These are phyloP conservation scores for Didymella glomerata DNA, from an alignment of 2,329 filamentous ascomycete species.

Conservation along the genomic window DNA sequence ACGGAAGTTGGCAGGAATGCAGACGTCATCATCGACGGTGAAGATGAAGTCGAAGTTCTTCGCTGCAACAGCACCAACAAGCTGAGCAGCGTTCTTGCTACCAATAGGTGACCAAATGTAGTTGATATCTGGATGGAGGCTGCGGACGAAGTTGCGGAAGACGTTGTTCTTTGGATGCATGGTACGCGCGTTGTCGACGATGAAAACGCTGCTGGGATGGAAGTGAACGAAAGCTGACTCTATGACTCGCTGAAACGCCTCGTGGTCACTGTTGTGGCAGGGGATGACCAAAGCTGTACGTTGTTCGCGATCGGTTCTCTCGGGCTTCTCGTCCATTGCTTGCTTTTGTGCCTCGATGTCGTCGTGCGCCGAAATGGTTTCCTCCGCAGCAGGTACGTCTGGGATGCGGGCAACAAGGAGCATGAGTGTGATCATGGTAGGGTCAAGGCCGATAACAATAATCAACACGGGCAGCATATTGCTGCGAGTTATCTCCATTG, in stretches of 20 bases:
- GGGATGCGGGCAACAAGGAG: slow-evolving; percentile 11
- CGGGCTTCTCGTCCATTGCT: slow-evolving; percentile 7
- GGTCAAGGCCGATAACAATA: slow-evolving; percentile 23
- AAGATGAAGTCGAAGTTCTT: slow-evolving; percentile 26
- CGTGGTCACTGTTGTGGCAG: slow-evolving; percentile 22
- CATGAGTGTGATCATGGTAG: slow-evolving; percentile 25
- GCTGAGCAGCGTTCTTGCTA: slow-evolving; percentile 30
- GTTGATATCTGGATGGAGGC: slow-evolving; percentile 23
- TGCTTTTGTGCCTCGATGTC: slow-evolving; percentile 15
- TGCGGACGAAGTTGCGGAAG: slow-evolving; percentile 28
- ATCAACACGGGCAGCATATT: slow-evolving; percentile 32
- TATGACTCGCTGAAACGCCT: slow-evolving; percentile 17
- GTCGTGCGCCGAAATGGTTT: slow-evolving; percentile 7
- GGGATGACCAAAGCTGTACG: slow-evolving; percentile 21
- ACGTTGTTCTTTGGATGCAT: slow-evolving; percentile 14
- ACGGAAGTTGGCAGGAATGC: slow-evolving; percentile 25
- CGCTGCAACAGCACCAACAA: slow-evolving; percentile 28
- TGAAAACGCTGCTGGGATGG: slow-evolving; percentile 24
- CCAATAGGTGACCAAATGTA: slow-evolving; percentile 34
- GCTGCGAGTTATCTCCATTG: slow-evolving; percentile 27
- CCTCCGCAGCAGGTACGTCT: slow-evolving; percentile 4
- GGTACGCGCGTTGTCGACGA: slow-evolving; percentile 27
- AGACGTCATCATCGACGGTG: slow-evolving; percentile 32
- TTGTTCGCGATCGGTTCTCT: slow-evolving; percentile 6
- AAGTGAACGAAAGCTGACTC: slow-evolving; percentile 26